Base-by-base conservation (phyloP, 768 basidiomycete genomes). In the Pisolithus sp. region DNA sequence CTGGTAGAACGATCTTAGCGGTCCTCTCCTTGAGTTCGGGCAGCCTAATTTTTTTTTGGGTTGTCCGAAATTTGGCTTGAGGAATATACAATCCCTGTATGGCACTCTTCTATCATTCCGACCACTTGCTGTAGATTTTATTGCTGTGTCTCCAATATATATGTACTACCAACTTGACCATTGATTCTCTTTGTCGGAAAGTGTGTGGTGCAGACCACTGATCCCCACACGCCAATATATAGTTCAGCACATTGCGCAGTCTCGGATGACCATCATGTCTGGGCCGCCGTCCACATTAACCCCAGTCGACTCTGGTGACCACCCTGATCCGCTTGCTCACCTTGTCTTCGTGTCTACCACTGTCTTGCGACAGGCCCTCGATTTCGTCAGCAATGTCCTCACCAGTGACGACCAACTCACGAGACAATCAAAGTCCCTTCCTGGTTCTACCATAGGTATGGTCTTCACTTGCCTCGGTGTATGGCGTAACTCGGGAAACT, bases 381-480 rank as follows among this genome's bases (percentile, higher is more conserved):
- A 86, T 58, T 70, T 92, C 39, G 65, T 91, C 48, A 80, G 85
- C 62, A 76, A 82, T 46, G 70, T 79, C 54, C 72, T 93, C 48
- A 77, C 74, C 13, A 74, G 79, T 10, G 83, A 92, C 60, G 79
- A 80, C 15, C 88, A 91, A 63, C 76, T 93, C 48, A 79, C 74
- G 12, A 73, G 75, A 15, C 73, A 77, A 50, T 90, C 89, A n/a
- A 76, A 80, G 62, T 82, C 78, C 60, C 75, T 93, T 48, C 87
- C 89, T n/a, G 90, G 90, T 15, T 90, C 89, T 9, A 91, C 90
- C 5, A 93, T 93, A 52, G 89, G 89, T 89, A 66, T 52, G 65
- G 59, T 50, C 5, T 39, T 17, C 46, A 4, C 48, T 50, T 17
- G 4, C 26, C 13, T 26, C 40, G 21, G 40, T 20, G 18, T 15